These are phyloP conservation scores for Stephania japonica DNA, from an alignment of 164 flowering plant species.

Conservation along the genomic window DNA sequence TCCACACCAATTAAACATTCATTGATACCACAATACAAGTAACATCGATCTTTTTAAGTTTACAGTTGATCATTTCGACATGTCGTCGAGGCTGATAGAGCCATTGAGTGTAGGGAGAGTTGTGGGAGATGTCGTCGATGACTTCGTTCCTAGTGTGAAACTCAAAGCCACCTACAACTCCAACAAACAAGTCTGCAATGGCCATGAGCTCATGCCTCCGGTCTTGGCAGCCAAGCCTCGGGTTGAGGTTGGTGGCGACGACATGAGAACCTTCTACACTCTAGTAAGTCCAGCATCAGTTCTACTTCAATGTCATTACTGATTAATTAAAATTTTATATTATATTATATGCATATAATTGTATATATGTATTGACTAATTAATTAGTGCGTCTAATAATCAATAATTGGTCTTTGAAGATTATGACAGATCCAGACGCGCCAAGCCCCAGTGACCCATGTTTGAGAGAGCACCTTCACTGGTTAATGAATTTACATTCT, in stretches of 20 bases:
- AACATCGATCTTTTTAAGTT: too few species aligned
- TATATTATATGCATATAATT: neutral
- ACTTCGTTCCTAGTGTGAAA: conserved; percentile 57
- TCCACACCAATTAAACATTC: neutral
- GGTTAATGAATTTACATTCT: conserved; percentile 25
- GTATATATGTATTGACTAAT: neutral
- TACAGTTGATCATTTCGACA: neutral
- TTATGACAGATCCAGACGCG: conserved; percentile 83
- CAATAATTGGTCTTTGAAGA: conserved; percentile 25
- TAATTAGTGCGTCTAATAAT: neutral
- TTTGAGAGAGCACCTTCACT: conserved; percentile 65
- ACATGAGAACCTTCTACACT: conserved; percentile 59
- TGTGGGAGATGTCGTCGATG: conserved; percentile 66
- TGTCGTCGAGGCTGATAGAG: conserved; percentile 34
- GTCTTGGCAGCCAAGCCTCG: conserved; percentile 38
- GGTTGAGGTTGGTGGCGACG: conserved; percentile 63
- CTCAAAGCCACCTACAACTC: conserved; percentile 46
- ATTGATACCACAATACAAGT: too few species aligned
- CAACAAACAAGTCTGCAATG: conserved; percentile 53
- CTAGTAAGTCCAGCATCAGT: conserved; percentile 30
- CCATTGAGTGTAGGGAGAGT: conserved; percentile 57
- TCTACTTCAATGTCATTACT: neutral
- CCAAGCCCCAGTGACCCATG: conserved; percentile 81
- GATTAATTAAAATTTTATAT: neutral
- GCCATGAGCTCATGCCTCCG: conserved; percentile 67